phyloP scores from a whole-genome alignment of 2,329 filamentous ascomycete genomes.

The Beauveria caledonica region DNA sequence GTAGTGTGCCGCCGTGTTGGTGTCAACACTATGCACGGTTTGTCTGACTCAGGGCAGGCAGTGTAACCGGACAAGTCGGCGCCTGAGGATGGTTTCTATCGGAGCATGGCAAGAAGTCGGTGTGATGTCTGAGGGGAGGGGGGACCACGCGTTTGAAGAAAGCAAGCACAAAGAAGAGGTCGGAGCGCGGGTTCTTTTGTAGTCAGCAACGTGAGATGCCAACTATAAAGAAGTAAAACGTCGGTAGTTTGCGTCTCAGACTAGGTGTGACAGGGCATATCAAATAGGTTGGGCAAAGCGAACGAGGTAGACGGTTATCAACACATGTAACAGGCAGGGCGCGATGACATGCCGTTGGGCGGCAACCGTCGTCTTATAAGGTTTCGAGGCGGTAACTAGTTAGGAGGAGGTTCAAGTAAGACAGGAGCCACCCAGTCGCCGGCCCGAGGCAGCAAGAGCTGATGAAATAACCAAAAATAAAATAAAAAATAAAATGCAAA shows the following conservation, averaged over 20 bases:
- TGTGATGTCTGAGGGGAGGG: neutral
- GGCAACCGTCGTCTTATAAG: slow-evolving; percentile 3
- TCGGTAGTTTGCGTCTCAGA: neutral
- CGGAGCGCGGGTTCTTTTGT: neutral
- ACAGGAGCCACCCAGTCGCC: neutral
- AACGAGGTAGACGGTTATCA: neutral
- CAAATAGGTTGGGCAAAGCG: neutral
- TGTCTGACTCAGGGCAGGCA: neutral
- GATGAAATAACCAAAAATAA: neutral
- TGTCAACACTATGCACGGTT: neutral
- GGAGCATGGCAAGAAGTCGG: neutral
- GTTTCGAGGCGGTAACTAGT: too few relatives aligned
- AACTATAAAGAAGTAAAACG: neutral
- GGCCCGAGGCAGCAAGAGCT: neutral
- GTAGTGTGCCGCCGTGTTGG: neutral
- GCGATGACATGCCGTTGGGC: neutral
- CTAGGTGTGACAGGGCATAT: neutral
- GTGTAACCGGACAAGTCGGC: neutral
- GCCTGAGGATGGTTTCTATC: neutral
- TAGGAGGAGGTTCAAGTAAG: neutral
- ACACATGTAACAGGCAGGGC: neutral
- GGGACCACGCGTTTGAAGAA: neutral
- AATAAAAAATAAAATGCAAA: too few relatives aligned
- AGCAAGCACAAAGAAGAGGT: neutral
- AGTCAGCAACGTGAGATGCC: neutral